Evolutionary conservation across 768 basidiomycete genomes (phyloP).

Genomic region (Psilocybe subaeruginosa): DNA sequence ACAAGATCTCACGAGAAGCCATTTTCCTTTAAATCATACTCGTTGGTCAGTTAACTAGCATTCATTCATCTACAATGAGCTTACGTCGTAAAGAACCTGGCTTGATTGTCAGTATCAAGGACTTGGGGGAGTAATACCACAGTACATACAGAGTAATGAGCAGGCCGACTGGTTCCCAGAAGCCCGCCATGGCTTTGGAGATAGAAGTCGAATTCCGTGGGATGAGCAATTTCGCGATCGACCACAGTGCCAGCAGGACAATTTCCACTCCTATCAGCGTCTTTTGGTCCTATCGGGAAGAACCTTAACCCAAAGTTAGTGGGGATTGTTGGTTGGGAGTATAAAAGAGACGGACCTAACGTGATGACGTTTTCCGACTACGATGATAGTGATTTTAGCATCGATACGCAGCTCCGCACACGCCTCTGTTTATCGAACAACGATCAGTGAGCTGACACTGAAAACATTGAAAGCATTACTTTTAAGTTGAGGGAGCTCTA

Average conservation of each 20-base stretch:
- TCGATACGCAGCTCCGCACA: slow-evolving; percentile 59
- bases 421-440: slow-evolving; percentile 48
- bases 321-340: not conserved
- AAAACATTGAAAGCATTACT: slow-evolving; percentile 35
- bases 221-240: slow-evolving; percentile 75
- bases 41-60: not conserved
- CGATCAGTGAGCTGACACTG: not conserved
- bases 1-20: slow-evolving; percentile 49
- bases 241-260: slow-evolving; percentile 82
- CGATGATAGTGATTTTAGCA: slow-evolving; percentile 72
- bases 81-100: slow-evolving; percentile 45
- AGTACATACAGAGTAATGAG: slow-evolving; percentile 43
- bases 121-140: not conserved
- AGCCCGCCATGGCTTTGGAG: slow-evolving; percentile 80
- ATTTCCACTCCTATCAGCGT: slow-evolving; percentile 74
- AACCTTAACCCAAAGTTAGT: slow-evolving; percentile 30
- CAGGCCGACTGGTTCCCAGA: slow-evolving; percentile 72
- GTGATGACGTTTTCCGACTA: slow-evolving; percentile 82
- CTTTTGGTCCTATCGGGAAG: slow-evolving; percentile 32
- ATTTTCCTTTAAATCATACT: slow-evolving; percentile 42
- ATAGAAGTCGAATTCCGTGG: slow-evolving; percentile 81
- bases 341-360: slow-evolving; percentile 37
- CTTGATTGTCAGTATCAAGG: not conserved
- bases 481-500: slow-evolving; percentile 64
- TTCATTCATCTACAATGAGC: slow-evolving; percentile 1